Percentiles rank a stretch among this genome's conserved stretches.
These are phyloP conservation scores for Brachypodium distachyon DNA, from an alignment of 202 grass and related monocot genomes.

Conservation along the genomic window DNA sequence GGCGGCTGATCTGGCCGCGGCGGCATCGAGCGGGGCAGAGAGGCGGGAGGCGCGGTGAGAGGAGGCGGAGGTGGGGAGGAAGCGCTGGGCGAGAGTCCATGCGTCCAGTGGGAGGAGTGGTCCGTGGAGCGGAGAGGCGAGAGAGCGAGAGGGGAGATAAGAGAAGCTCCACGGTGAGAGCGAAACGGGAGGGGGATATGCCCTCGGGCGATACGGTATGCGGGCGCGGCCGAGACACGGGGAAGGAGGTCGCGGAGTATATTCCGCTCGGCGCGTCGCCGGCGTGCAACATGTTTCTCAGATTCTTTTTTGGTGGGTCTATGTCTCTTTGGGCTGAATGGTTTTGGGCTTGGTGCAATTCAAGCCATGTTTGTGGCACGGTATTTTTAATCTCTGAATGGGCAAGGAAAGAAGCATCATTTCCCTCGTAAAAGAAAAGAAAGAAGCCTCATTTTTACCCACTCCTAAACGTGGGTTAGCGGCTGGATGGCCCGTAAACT, in stretches of 20 bases:
- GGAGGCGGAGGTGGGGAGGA: slow-evolving; percentile 28
- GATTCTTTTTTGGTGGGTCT: too few species aligned
- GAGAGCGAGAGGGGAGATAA: slow-evolving; percentile 31
- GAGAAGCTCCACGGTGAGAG: slow-evolving; percentile 18
- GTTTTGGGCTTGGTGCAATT: too few species aligned
- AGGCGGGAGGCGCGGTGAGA: not conserved
- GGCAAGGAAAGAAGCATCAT: too few species aligned
- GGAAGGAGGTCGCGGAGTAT: not conserved
- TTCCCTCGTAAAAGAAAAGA: too few species aligned
- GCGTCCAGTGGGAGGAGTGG: not conserved
- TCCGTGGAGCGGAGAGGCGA: not conserved
- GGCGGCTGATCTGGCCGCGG: not conserved
- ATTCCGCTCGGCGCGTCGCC: not conserved
- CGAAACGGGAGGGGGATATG: slow-evolving; percentile 31
- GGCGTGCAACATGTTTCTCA: too few species aligned
- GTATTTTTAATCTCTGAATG: too few species aligned
- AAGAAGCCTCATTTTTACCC: too few species aligned
- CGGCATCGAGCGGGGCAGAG: slow-evolving; percentile 16
- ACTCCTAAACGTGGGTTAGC: too few species aligned
- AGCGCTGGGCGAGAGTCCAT: slow-evolving; percentile 21
- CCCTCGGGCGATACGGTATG: slow-evolving; percentile 21
- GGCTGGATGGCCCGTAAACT: too few species aligned
- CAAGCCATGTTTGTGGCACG: too few species aligned
- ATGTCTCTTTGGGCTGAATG: too few species aligned
- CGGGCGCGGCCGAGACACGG: not conserved